A percentile compares a stretch with the other conserved stretches of the same genome.
phyloP scores from a whole-genome alignment of 139 green algal genomes.

The Choricystis sp. region DNA sequence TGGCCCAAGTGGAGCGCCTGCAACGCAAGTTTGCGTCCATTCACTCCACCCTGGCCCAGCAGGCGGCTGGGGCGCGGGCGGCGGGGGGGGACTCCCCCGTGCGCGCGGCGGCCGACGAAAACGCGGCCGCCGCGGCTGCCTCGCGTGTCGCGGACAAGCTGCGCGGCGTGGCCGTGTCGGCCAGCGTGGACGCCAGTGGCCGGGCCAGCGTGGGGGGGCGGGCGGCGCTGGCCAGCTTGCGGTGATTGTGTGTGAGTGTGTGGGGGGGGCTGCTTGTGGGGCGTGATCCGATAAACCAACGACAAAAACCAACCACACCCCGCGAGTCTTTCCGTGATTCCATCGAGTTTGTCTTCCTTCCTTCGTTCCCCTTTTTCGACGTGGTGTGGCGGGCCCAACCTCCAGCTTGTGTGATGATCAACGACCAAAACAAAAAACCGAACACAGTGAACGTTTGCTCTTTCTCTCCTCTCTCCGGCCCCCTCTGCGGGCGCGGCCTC shows the following conservation, averaged over 20 bases:
- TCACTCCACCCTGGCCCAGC: slow-evolving; percentile 61
- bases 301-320: no score
- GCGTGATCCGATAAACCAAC: no score
- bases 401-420: no score
- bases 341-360: no score
- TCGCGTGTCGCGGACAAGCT: not conserved
- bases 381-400: no score
- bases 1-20: slow-evolving; percentile 61
- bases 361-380: no score
- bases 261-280: not conserved
- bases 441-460: no score
- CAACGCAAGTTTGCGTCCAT: slow-evolving; percentile 80
- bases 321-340: no score
- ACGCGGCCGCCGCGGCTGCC: not conserved
- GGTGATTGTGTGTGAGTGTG: not conserved
- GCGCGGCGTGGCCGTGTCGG: not conserved
- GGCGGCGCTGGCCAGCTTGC: not conserved
- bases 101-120: not conserved
- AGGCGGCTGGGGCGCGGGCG: slow-evolving; percentile 2
- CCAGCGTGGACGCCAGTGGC: not conserved
- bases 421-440: no score
- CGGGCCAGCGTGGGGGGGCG: no score
- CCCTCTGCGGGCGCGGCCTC: no score
- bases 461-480: no score
- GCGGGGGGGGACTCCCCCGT: not conserved